Conservation (phyloP, 2,329 filamentous ascomycete species). For the Hypomyces perniciosus region DNA sequence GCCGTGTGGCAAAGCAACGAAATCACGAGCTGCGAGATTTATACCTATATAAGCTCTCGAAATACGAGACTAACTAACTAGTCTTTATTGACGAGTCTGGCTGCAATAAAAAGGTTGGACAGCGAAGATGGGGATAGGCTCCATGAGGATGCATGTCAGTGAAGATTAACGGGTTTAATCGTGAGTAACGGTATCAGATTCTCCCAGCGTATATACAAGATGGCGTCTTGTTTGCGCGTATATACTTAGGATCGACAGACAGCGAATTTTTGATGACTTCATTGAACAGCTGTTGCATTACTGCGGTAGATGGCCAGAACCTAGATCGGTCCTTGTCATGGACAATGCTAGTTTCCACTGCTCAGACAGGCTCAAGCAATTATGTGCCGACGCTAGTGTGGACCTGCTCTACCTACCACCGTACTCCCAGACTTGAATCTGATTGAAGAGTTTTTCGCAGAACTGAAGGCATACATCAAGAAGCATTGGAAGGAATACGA, state of each 20-base stretch:
- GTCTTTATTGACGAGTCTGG: conserved; percentile 31
- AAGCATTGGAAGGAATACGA: no score
- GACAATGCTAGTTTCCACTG: no score
- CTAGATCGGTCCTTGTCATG: conserved; percentile 29
- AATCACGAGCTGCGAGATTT: conserved; percentile 26
- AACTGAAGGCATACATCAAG: no score
- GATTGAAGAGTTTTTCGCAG: no score
- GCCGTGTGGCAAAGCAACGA: conserved; percentile 25
- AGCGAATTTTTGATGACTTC: conserved; percentile 14
- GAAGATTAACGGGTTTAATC: conserved; percentile 18
- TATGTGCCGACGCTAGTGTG: no score
- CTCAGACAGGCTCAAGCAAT: no score
- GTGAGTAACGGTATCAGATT: conserved; percentile 17
- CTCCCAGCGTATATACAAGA: conserved; percentile 10
- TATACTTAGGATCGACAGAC: neutral
- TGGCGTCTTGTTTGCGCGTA: neutral
- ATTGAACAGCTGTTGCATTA: conserved; percentile 26
- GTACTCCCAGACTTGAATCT: no score
- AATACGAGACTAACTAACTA: conserved; percentile 26
- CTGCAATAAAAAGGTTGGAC: conserved; percentile 27
- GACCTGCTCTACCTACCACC: no score
- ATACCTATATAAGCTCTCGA: conserved; percentile 19
- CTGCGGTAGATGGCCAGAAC: conserved; percentile 25
- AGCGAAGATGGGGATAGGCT: conserved; percentile 28
- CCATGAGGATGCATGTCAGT: conserved; percentile 22